A percentile compares a stretch with the other conserved stretches of the same genome.
Evolutionary conservation across 148 eudicot genomes (phyloP).

Genomic region (Cornus suecica): DNA sequence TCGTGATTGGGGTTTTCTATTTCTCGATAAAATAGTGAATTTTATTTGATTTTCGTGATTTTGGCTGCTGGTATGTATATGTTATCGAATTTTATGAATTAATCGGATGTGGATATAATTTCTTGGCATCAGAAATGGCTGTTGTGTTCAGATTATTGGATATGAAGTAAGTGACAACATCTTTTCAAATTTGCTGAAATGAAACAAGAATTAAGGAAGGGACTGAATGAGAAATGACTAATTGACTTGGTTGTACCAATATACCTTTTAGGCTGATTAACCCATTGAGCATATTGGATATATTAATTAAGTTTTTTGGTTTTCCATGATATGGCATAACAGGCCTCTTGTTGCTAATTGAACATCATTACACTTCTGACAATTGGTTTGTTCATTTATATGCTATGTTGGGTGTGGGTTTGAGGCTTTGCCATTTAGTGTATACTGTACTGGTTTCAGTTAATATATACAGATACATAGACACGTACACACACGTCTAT

Average conservation of each 20-base stretch:
- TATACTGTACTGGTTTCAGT: background rate
- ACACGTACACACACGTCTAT: background rate
- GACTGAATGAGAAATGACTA: background rate
- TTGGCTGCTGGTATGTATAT: background rate
- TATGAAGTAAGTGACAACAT: background rate
- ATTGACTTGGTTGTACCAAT: background rate
- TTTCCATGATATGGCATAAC: too few species aligned
- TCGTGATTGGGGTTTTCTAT: background rate
- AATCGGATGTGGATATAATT: background rate
- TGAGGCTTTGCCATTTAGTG: background rate
- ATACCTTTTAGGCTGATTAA: background rate
- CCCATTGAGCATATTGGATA: too few species aligned
- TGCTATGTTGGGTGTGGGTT: background rate
- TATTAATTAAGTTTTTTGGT: too few species aligned
- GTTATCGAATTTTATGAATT: background rate
- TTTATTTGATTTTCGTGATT: background rate
- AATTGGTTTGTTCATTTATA: background rate
- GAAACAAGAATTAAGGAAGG: background rate
- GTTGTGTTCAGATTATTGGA: background rate
- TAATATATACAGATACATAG: too few species aligned
- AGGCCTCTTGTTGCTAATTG: background rate
- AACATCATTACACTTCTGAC: background rate
- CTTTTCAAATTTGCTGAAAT: background rate
- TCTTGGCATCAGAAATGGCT: background rate
- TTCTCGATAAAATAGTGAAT: background rate